Evolutionary conservation across 2,329 filamentous ascomycete species (phyloP).

Genomic region (Elsinoe arachidis): DNA sequence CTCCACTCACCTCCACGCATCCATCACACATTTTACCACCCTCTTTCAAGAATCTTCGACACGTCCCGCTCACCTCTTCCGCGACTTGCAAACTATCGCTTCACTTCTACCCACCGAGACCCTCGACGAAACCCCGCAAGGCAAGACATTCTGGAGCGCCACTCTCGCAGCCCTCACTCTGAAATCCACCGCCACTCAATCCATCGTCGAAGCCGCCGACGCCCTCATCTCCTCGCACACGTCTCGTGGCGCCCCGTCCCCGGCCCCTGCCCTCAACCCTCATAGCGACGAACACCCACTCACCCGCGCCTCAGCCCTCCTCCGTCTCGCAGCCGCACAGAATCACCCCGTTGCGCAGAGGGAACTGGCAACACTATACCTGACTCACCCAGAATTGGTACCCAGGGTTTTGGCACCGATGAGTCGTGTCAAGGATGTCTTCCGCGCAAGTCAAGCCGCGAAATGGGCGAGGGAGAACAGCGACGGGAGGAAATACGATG

Average conservation of each 20-base stretch:
- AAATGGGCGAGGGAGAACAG: constrained; percentile 51
- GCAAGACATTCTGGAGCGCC: constrained; percentile 83
- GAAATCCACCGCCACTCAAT: constrained; percentile 78
- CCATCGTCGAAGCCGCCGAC: constrained; percentile 70
- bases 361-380: constrained; percentile 85
- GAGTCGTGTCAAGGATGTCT: constrained; percentile 76
- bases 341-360: constrained; percentile 81
- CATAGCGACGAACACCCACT: constrained; percentile 49
- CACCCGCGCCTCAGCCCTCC: constrained; percentile 77
- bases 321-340: constrained; percentile 88
- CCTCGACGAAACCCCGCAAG: constrained; percentile 47
- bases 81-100: constrained; percentile 48
- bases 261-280: constrained; percentile 22
- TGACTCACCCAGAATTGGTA: constrained; percentile 82
- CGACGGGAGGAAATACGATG: constrained; percentile 62
- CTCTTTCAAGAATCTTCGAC: constrained; percentile 38
- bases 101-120: constrained; percentile 51
- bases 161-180: constrained; percentile 79
- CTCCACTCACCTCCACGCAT: background rate
- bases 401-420: constrained; percentile 72
- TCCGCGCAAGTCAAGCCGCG: constrained; percentile 69
- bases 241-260: constrained; percentile 23
- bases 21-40: constrained; percentile 21
- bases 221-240: constrained; percentile 61
- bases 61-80: constrained; percentile 40